phyloP scores from a whole-genome alignment of 768 basidiomycete species.

The Leucogyrophana mollusca region DNA sequence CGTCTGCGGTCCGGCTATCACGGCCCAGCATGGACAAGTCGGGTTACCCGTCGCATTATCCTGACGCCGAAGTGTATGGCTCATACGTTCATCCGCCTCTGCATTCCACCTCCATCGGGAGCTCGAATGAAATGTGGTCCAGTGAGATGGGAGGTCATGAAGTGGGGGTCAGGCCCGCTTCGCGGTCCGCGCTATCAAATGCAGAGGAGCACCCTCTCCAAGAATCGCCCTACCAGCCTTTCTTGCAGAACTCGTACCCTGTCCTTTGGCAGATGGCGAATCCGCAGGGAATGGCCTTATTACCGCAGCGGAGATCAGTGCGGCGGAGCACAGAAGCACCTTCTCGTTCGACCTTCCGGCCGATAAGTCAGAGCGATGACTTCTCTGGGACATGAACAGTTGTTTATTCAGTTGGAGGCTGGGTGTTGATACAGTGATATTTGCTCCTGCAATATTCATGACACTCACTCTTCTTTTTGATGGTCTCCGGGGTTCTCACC shows the following conservation, averaged over 20 bases:
- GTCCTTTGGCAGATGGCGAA: conserved; percentile 7
- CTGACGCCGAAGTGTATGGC: conserved; percentile 4
- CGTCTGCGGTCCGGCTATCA: conserved; percentile 9
- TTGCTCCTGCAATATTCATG: too few relatives aligned
- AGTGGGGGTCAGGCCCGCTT: neutral
- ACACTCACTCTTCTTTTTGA: too few relatives aligned
- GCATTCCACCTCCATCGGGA: conserved; percentile 15
- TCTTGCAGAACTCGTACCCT: neutral
- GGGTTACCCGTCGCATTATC: conserved; percentile 14
- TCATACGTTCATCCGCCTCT: neutral
- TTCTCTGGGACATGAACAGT: too few relatives aligned
- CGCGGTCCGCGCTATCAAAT: neutral
- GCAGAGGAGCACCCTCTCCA: conserved; percentile 6
- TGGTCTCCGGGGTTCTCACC: too few relatives aligned
- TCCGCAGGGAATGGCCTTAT: neutral
- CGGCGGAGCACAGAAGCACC: neutral
- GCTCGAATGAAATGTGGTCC: conserved; percentile 20
- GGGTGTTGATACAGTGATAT: too few relatives aligned
- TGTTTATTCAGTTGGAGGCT: too few relatives aligned
- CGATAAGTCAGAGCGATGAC: conserved; percentile 16
- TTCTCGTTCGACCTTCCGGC: conserved; percentile 16
- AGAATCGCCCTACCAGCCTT: conserved; percentile 13
- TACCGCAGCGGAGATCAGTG: neutral
- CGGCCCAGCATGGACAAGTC: conserved; percentile 18
- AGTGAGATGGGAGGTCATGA: conserved; percentile 14